Evolutionary conservation across 306 rosid genomes (phyloP).

Genomic region (Medicago ruthenica): DNA sequence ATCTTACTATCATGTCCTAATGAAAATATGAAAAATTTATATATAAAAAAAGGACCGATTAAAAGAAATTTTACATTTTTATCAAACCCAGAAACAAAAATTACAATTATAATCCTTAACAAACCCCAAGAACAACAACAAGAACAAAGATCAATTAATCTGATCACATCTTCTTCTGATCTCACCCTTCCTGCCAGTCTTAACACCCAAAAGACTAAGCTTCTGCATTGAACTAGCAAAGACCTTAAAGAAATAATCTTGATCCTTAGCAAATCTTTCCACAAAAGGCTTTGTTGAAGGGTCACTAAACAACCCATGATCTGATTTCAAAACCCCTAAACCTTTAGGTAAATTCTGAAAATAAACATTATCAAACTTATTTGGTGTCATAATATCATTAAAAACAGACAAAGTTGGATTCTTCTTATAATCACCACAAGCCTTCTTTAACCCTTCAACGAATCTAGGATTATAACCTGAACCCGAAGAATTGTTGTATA

Average conservation of each 20-base stretch:
- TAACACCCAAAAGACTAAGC: slow-evolving; percentile 63
- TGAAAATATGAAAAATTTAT: background rate
- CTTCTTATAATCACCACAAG: slow-evolving; percentile 59
- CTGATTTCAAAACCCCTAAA: slow-evolving; percentile 74
- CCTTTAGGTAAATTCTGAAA: slow-evolving; percentile 81
- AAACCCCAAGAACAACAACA: background rate
- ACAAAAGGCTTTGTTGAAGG: slow-evolving; percentile 64
- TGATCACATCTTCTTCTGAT: slow-evolving; percentile 87
- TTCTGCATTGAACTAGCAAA: slow-evolving; percentile 78
- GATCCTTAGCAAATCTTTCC: slow-evolving; percentile 59
- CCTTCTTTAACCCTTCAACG: slow-evolving; percentile 57
- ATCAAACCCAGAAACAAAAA: background rate
- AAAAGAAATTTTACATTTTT: slow-evolving; percentile 9
- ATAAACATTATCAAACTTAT: slow-evolving; percentile 79
- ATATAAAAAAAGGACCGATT: background rate
- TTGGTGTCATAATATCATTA: slow-evolving; percentile 84
- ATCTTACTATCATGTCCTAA: background rate
- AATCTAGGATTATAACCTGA: slow-evolving; percentile 64
- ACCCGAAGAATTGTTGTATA: slow-evolving; percentile 45
- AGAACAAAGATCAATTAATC: slow-evolving; percentile 51
- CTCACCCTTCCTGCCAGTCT: slow-evolving; percentile 77
- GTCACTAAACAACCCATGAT: slow-evolving; percentile 66
- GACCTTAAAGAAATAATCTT: slow-evolving; percentile 60
- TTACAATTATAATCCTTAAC: background rate
- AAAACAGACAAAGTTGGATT: slow-evolving; percentile 83